Percentiles rank a stretch among this genome's conserved stretches.
Conservation (phyloP, 768 basidiomycete species). For the Chlorophyllum brunneum region DNA sequence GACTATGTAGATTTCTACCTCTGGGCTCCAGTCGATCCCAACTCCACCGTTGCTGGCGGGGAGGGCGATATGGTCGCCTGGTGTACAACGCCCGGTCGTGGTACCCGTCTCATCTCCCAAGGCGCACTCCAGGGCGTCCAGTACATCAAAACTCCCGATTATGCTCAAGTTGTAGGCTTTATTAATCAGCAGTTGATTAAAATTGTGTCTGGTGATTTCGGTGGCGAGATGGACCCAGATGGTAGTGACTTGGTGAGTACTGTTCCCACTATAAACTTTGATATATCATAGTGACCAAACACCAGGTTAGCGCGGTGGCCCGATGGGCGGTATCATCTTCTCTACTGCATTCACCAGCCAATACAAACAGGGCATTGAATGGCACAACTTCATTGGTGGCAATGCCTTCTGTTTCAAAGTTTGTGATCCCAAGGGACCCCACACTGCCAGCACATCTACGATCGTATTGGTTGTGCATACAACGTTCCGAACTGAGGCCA, state of each 20-base stretch:
- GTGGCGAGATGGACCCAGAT: slow-evolving; percentile 78
- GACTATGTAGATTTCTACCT: slow-evolving; percentile 57
- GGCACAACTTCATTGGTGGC: slow-evolving; percentile 75
- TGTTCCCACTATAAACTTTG: background rate
- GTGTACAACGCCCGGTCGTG: slow-evolving; percentile 69
- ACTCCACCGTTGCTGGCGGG: slow-evolving; percentile 54
- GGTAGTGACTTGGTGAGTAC: slow-evolving; percentile 56
- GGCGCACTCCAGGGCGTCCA: slow-evolving; percentile 66
- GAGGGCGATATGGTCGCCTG: slow-evolving; percentile 74
- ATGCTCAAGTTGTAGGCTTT: slow-evolving; percentile 59
- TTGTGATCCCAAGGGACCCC: slow-evolving; percentile 56
- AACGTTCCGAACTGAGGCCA: slow-evolving; percentile 66
- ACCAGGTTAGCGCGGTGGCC: slow-evolving; percentile 79
- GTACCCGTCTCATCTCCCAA: slow-evolving; percentile 69
- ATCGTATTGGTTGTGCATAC: slow-evolving; percentile 71
- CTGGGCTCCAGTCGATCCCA: slow-evolving; percentile 52
- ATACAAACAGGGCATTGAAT: slow-evolving; percentile 57
- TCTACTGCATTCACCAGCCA: slow-evolving; percentile 46
- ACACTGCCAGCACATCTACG: slow-evolving; percentile 69
- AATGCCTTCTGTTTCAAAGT: slow-evolving; percentile 65
- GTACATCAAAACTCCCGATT: slow-evolving; percentile 53
- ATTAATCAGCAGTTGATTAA: slow-evolving; percentile 60
- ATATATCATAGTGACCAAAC: slow-evolving; percentile 5
- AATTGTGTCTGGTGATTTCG: slow-evolving; percentile 48
- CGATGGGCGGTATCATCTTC: slow-evolving; percentile 68